Base-by-base conservation (phyloP, 192 early-diverging fungal genomes). In the Cladochytrium replicatum region DNA sequence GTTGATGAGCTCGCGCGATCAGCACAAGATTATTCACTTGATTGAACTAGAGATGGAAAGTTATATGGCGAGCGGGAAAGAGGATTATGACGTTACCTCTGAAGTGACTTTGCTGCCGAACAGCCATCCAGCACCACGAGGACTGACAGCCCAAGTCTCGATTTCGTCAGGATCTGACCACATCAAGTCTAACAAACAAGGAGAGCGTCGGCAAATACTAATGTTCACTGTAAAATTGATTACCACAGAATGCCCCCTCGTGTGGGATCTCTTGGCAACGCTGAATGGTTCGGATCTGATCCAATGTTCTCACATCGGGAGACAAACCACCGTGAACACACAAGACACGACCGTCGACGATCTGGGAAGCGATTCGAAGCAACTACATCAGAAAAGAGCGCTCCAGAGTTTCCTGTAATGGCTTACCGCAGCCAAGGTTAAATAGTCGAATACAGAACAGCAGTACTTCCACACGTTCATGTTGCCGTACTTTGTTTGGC, bases 141-240 rank as follows among this genome's bases (percentile, higher is more conserved):
- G 87, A 64, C 83, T 86, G 22, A 89, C 84, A 21, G 82, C 85
- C 88, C 88, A 91, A 4, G 87, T 86, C 29, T 90, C 87, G 58
- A 90, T 88, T 31, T 93, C 88, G 58, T 93, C 90, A 9, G 90
- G 90, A 67, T 93, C 88, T n/a, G 87, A 89, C 88, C 88, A 91
- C 87, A 91, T 91, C 43, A 93, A 60, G 78, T 91, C 90, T 87
- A 60, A 0, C 19, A n/a, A 53, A 38, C 65, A n/a, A 34, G 19
- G 32, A 39, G 41, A 34, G 15, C 25, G 17, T 7, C 27, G 22
- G 29, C 21, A 23, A n/a, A 17, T 8, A 2, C 3, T 11, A 4
- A 50, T 34, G 17, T n/a, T 41, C n/a, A 39, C 2, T 31, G 4
- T n/a, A 55, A 23, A 55, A 58, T 15, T 17, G 34, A 58, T 0